phyloP scores from a whole-genome alignment of 1,284 basidiomycete species.

The Flammula alnicola region DNA sequence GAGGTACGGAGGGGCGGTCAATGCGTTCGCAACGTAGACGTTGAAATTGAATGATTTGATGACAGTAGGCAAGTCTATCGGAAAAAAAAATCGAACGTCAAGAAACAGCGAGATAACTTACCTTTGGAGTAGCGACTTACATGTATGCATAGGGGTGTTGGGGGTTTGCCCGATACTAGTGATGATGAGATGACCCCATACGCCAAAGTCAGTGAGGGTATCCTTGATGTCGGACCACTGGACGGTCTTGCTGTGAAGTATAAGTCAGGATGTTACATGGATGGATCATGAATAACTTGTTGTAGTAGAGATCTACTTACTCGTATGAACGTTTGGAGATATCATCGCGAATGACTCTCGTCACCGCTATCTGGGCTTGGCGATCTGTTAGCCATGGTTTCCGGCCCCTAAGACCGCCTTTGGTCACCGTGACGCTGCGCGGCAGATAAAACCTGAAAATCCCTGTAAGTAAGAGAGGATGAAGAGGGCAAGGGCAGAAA shows the following conservation, averaged over 20 bases:
- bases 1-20: conserved; percentile 44
- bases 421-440: conserved; percentile 29
- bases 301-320: conserved; percentile 26
- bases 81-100: background rate
- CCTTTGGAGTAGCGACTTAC: conserved; percentile 24
- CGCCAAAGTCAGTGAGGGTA: conserved; percentile 37
- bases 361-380: conserved; percentile 40
- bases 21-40: conserved; percentile 41
- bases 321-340: conserved; percentile 41
- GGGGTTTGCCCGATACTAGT: conserved; percentile 40
- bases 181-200: conserved; percentile 40
- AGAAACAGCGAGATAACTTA: background rate
- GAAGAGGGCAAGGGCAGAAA: background rate
- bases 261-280: background rate
- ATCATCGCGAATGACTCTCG: conserved; percentile 41
- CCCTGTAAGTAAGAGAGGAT: too few species aligned
- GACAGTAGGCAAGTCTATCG: conserved; percentile 41
- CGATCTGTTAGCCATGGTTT: conserved; percentile 39
- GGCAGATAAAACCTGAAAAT: conserved; percentile 41
- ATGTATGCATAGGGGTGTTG: conserved; percentile 39
- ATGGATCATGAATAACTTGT: background rate
- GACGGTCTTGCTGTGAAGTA: conserved; percentile 33
- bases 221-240: conserved; percentile 40
- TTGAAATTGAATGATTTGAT: conserved; percentile 45
- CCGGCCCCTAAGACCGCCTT: conserved; percentile 35